Conservation (phyloP, 805 yeast genomes). For the Wickerhamiella allomyrinae region DNA sequence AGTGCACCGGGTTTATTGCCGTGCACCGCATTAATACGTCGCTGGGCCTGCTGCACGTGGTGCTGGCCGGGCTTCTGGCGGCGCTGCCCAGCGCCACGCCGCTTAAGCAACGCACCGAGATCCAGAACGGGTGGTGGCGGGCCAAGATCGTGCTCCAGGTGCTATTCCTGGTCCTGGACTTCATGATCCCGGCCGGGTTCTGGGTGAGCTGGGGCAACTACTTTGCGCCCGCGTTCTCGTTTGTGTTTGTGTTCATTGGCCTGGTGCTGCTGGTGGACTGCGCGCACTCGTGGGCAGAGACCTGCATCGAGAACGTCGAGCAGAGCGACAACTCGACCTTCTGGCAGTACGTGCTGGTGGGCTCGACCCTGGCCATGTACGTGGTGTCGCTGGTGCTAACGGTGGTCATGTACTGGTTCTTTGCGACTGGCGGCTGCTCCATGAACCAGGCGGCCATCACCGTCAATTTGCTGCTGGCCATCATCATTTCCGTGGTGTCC, state of each 20-base stretch:
- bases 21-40: constrained; percentile 90
- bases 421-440: constrained; percentile 67
- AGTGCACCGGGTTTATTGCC: constrained; percentile 84
- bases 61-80: constrained; percentile 49
- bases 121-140: constrained; percentile 92
- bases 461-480: constrained; percentile 51
- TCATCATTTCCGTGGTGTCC: constrained; percentile 54
- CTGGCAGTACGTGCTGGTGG: constrained; percentile 71
- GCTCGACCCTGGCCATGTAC: constrained; percentile 84
- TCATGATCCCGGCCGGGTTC: constrained; percentile 73
- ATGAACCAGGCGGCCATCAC: constrained; percentile 83
- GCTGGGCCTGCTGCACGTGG: constrained; percentile 61
- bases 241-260: constrained; percentile 78
- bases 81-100: constrained; percentile 41
- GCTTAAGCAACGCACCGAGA: constrained; percentile 56
- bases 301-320: constrained; percentile 81
- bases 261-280: constrained; percentile 82
- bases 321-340: constrained; percentile 51
- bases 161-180: constrained; percentile 43
- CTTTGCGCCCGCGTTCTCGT: constrained; percentile 71
- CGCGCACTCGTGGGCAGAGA: constrained; percentile 98
- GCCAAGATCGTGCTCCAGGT: constrained; percentile 43
- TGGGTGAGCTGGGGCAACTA: constrained; percentile 85
- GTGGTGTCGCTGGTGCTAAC: constrained; percentile 58
- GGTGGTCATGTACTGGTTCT: constrained; percentile 64